Evolutionary conservation across 257 asterid species (phyloP), one percentile per base, ranked within the genome.

Genomic region (Striga asiatica): DNA sequence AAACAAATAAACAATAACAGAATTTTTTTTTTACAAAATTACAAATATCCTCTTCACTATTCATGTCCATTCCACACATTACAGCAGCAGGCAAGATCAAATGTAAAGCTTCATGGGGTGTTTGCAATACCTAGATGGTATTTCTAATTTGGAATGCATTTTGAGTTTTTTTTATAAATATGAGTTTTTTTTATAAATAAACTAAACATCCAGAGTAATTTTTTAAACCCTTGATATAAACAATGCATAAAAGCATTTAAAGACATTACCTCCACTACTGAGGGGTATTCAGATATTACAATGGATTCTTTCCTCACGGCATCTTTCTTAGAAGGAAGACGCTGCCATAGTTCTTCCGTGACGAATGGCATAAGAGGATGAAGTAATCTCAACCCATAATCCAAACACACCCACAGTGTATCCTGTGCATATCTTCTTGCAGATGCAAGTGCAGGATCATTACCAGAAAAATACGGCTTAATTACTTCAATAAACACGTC

Each of bases 351-450:
- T 70, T 53, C 72, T 72, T 91, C 96, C 0, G 98, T 91, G 59
- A 91, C 93, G 16, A 69, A 87, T 24, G 96, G 98, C 98, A 91
- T 91, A 54, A 91, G 87, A 12, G 98, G 98, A 65, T 91, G 98
- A 29, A 91, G 96, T 58, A 91, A 72, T 27, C 88, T 73, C 65
- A 91, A 69, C 19, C 98, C 98, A 57, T 76, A 66, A 53, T 91
- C 98, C 73, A 91, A 67, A 60, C 98, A 87, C 55, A 87, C 58
- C 96, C 98, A 91, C 78, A 91, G 70, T 39, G 93, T 76, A 68
- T 84, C 87, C 73, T 81, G 98, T 1, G 98, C 93, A 66, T 22
- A 76, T 72, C 65, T 80, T 74, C 80, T 80, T 34, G 50, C 78
- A 0, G 78, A 75, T 52, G 55, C 72, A 61, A 49, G 56, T 63